A percentile compares a stretch with the other conserved stretches of the same genome.
Conservation (phyloP, 257 asterid species). For the Solanum piurae region DNA sequence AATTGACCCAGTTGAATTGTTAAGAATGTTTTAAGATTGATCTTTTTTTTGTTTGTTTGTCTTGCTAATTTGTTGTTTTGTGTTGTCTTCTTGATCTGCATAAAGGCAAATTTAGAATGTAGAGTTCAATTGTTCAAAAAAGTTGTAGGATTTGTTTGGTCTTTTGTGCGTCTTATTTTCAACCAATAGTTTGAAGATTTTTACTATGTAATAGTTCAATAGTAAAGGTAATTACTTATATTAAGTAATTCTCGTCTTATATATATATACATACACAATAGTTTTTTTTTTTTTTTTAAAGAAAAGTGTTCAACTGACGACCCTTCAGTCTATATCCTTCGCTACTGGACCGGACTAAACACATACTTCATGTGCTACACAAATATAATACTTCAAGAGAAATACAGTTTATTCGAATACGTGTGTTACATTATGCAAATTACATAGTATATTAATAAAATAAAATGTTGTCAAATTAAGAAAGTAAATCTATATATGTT, state of each 20-base stretch:
- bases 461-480: neutral
- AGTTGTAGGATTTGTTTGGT: neutral
- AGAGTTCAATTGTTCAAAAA: too few relatives aligned
- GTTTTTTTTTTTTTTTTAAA: too few relatives aligned
- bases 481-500: neutral
- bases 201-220: neutral
- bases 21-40: neutral
- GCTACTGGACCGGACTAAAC: neutral
- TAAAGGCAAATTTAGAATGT: neutral
- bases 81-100: neutral
- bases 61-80: neutral
- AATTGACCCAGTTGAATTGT: neutral
- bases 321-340: neutral
- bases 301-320: neutral
- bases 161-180: neutral
- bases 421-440: neutral
- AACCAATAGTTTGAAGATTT: too few relatives aligned
- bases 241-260: neutral
- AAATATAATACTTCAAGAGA: neutral
- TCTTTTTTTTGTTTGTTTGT: neutral
- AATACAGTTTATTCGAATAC: neutral
- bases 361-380: neutral
- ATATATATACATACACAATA: neutral
- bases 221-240: neutral
- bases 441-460: neutral